Evolutionary conservation across 202 grass and related monocot species (phyloP).

Genomic region (Hordeum pubiflorum): DNA sequence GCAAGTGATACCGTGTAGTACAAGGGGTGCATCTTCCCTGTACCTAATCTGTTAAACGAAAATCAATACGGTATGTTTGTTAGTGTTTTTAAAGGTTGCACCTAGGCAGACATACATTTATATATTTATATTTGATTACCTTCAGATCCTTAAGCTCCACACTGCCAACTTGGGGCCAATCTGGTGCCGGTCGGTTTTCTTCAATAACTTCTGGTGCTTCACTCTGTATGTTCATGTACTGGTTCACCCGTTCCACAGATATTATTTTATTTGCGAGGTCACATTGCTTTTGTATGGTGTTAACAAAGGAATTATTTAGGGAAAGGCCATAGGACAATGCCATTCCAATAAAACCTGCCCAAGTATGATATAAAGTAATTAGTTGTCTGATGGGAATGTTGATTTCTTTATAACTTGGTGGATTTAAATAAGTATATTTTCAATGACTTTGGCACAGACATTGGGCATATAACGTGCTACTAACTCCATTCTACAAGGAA

Average conservation of each 20-base stretch:
- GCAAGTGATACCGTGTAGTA: constrained; percentile 71
- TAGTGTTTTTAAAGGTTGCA: not conserved
- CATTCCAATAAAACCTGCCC: constrained; percentile 84
- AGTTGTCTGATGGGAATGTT: not conserved
- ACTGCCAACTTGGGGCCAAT: constrained; percentile 77
- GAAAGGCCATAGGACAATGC: constrained; percentile 90
- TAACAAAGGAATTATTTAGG: constrained; percentile 70
- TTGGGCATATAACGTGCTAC: not conserved
- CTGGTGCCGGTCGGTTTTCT: constrained; percentile 40
- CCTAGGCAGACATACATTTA: not conserved
- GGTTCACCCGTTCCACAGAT: constrained; percentile 85
- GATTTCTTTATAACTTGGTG: not conserved
- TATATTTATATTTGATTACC: constrained; percentile 33
- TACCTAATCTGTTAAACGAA: constrained; percentile 68
- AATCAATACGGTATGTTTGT: constrained; percentile 4
- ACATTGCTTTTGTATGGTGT: constrained; percentile 78
- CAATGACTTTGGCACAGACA: not conserved
- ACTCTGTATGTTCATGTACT: constrained; percentile 74
- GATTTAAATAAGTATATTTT: not conserved
- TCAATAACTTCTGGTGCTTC: constrained; percentile 70
- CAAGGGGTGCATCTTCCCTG: constrained; percentile 54
- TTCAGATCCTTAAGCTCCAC: constrained; percentile 76
- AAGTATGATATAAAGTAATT: not conserved
- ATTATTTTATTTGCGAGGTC: constrained; percentile 74
- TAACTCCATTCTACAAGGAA: not conserved